These are phyloP conservation scores for Penicillium egyptiacum DNA, from an alignment of 495 filamentous ascomycete species.

Conservation along the genomic window DNA sequence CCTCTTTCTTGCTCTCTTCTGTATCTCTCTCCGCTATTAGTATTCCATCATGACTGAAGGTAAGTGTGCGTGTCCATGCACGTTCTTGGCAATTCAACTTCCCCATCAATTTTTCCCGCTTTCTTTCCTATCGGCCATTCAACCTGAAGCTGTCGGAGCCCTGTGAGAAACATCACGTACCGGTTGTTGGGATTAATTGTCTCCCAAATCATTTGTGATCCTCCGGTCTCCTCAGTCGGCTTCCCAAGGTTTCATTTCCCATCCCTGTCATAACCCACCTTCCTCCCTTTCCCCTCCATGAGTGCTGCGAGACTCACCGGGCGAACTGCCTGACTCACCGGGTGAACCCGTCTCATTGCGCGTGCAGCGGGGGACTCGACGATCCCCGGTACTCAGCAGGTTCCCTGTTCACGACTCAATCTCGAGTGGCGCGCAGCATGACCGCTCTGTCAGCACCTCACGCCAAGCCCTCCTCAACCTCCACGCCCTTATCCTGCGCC, in stretches of 20 bases:
- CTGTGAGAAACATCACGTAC: constrained; percentile 2
- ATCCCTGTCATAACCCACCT: constrained; percentile 13
- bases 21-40: not conserved
- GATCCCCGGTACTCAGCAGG: constrained; percentile 1
- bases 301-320: constrained; percentile 25
- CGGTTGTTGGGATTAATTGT: constrained; percentile 1
- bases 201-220: not conserved
- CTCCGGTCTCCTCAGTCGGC: not conserved
- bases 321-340: constrained; percentile 25
- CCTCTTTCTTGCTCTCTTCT: not conserved
- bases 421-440: not conserved
- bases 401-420: not conserved
- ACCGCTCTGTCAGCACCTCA: not conserved
- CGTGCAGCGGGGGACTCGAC: constrained; percentile 7
- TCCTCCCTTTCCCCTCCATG: constrained; percentile 18
- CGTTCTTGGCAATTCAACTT: constrained; percentile 19
- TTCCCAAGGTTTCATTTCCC: not conserved
- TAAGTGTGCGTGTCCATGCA: constrained; percentile 17
- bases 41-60: constrained; percentile 19
- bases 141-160: not conserved
- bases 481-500: constrained; percentile 23
- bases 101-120: constrained; percentile 9
- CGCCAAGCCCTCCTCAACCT: constrained; percentile 24
- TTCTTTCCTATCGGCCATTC: constrained; percentile 12
- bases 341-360: constrained; percentile 19